Percentiles rank a stretch among this genome's conserved stretches.
phyloP scores from a whole-genome alignment of 148 eudicot genomes.

The Silene conica region DNA sequence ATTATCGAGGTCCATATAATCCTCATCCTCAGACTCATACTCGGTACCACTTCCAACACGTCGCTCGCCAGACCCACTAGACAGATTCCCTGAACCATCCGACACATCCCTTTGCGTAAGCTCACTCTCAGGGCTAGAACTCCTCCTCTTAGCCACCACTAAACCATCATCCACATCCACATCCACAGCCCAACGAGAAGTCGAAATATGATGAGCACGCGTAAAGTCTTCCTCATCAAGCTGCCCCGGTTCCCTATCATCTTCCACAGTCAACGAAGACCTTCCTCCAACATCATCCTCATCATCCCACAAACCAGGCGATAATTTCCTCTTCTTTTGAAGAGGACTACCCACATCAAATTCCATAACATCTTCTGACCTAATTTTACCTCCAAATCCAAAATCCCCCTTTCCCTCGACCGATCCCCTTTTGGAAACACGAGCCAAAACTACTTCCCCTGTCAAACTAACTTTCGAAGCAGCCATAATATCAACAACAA shows the following conservation, averaged over 20 bases:
- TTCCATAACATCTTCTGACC: constrained; percentile 9
- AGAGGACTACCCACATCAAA: constrained; percentile 21
- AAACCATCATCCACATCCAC: constrained; percentile 19
- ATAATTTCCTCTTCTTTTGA: constrained; percentile 41
- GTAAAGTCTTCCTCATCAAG: constrained; percentile 39
- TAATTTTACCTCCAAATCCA: constrained; percentile 10
- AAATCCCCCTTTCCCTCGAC: constrained; percentile 4
- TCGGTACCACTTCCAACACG: not conserved
- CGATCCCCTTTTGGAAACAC: constrained; percentile 16
- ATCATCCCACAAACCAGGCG: constrained; percentile 28
- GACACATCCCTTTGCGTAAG: constrained; percentile 32
- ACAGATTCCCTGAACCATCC: constrained; percentile 13
- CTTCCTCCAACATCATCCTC: constrained; percentile 14
- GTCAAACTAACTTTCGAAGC: constrained; percentile 35
- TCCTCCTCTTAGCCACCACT: constrained; percentile 9
- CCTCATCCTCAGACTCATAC: constrained; percentile 21
- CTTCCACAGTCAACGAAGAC: constrained; percentile 25
- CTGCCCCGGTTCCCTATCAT: constrained; percentile 33
- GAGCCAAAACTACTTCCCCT: constrained; percentile 22
- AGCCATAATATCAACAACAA: constrained; percentile 38
- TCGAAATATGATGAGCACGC: constrained; percentile 32
- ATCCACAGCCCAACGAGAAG: constrained; percentile 56
- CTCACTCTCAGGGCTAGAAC: constrained; percentile 41
- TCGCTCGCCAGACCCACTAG: constrained; percentile 21
- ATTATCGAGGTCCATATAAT: constrained; percentile 27